Percentiles rank a stretch among this genome's conserved stretches.
Evolutionary conservation across 345 rosid genomes (phyloP).

Genomic region (Hibiscus mutabilis): DNA sequence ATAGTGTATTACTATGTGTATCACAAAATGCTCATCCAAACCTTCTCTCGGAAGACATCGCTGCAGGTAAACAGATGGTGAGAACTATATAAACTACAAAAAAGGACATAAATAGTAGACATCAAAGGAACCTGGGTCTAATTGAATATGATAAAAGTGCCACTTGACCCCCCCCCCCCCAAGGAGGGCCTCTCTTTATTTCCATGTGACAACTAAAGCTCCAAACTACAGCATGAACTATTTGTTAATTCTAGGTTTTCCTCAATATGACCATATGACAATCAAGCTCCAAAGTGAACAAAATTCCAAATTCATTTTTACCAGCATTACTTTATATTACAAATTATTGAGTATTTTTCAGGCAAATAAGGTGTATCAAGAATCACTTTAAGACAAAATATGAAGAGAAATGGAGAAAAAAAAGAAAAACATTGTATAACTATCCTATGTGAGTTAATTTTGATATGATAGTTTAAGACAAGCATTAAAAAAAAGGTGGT

Average conservation of each 20-base stretch:
- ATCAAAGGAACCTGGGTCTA: neutral
- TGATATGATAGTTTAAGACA: neutral
- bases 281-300: neutral
- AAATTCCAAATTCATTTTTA: neutral
- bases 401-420: neutral
- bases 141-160: too few species aligned
- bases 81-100: neutral
- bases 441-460: neutral
- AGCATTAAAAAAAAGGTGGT: neutral
- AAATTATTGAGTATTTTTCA: neutral
- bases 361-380: neutral
- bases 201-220: neutral
- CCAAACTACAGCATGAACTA: neutral
- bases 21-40: slow-evolving; percentile 81
- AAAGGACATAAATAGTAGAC: neutral
- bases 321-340: neutral
- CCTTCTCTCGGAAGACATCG: slow-evolving; percentile 80
- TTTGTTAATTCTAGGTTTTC: neutral
- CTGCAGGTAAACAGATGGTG: slow-evolving; percentile 28
- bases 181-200: neutral
- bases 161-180: too few species aligned
- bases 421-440: neutral
- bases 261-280: slow-evolving; percentile 4
- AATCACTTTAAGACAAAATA: neutral
- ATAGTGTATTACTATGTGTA: slow-evolving; percentile 59